Percentiles rank a stretch among this genome's conserved stretches.
Evolutionary conservation across 2,329 filamentous ascomycete species (phyloP).

Genomic region (Bipolaris cookei): DNA sequence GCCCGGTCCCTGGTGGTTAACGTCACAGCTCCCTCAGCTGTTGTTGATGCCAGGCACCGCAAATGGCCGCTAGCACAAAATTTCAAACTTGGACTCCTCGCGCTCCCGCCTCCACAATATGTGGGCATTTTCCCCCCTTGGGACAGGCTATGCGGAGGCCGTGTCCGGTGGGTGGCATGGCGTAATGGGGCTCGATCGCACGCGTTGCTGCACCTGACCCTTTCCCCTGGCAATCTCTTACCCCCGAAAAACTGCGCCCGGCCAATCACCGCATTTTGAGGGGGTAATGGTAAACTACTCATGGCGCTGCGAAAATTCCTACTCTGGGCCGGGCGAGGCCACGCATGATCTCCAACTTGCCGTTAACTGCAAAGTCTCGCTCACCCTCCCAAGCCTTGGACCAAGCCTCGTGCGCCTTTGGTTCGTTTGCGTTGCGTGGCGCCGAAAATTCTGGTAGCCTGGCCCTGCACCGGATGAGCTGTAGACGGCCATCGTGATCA

Average conservation of each 20-base stretch:
- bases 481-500: constrained; percentile 10
- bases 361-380: constrained; percentile 53
- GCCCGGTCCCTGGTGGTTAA: no score
- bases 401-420: constrained; percentile 35
- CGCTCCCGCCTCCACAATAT: constrained; percentile 30
- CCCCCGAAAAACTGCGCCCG: constrained; percentile 31
- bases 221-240: constrained; percentile 32
- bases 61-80: constrained; percentile 12
- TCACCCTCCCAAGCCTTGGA: constrained; percentile 25
- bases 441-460: constrained; percentile 33
- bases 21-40: no score
- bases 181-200: constrained; percentile 17
- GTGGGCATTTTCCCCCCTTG: no score
- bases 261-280: constrained; percentile 23
- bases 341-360: constrained; percentile 48
- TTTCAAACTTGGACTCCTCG: constrained; percentile 4
- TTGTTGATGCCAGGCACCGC: not conserved
- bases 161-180: constrained; percentile 15
- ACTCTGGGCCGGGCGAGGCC: constrained; percentile 9
- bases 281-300: constrained; percentile 22
- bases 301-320: constrained; percentile 18
- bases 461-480: constrained; percentile 15
- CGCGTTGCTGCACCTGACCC: constrained; percentile 15
- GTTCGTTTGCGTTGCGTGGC: constrained; percentile 32
- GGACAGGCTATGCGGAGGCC: not conserved